Evolutionary conservation across 1,139 yeast species (phyloP).

Genomic region (Petasospora fabianii): DNA sequence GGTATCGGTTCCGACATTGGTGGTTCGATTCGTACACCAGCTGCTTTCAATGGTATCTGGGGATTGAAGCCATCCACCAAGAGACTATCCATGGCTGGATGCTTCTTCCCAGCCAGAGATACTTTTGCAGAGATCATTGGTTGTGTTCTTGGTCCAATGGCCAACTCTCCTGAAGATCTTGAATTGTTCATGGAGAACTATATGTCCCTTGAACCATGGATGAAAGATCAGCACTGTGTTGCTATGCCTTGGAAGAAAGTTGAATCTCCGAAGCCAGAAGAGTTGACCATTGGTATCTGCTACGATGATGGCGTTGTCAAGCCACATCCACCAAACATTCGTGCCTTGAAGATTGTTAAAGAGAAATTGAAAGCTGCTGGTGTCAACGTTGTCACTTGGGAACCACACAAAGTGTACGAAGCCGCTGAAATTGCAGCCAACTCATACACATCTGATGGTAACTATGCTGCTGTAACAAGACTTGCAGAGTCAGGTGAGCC

Average conservation of each 20-base stretch:
- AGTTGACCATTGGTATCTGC: constrained; percentile 42
- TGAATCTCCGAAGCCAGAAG: constrained; percentile 39
- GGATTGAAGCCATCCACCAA: constrained; percentile 71
- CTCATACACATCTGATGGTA: constrained; percentile 50
- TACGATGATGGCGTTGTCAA: constrained; percentile 46
- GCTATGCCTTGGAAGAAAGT: constrained; percentile 58
- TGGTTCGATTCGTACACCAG: constrained; percentile 75
- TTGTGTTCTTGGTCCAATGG: constrained; percentile 62
- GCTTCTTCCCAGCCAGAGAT: constrained; percentile 46
- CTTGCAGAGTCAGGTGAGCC: constrained; percentile 67
- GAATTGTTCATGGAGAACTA: constrained; percentile 62
- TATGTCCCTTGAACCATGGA: constrained; percentile 58
- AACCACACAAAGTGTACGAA: constrained; percentile 48
- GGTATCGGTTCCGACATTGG: constrained; percentile 82
- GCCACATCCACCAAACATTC: constrained; percentile 55
- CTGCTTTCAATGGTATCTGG: constrained; percentile 63
- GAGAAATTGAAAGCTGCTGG: constrained; percentile 40
- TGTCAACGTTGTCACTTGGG: constrained; percentile 44
- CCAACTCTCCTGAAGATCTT: constrained; percentile 58
- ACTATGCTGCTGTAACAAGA: neutral
- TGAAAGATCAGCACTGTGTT: constrained; percentile 44
- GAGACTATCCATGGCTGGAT: constrained; percentile 51
- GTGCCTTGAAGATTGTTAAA: constrained; percentile 42
- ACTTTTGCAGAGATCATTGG: constrained; percentile 32
- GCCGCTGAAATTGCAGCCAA: constrained; percentile 49